Evolutionary conservation across 768 basidiomycete species (phyloP).

Genomic region (Baorangia bicolor): DNA sequence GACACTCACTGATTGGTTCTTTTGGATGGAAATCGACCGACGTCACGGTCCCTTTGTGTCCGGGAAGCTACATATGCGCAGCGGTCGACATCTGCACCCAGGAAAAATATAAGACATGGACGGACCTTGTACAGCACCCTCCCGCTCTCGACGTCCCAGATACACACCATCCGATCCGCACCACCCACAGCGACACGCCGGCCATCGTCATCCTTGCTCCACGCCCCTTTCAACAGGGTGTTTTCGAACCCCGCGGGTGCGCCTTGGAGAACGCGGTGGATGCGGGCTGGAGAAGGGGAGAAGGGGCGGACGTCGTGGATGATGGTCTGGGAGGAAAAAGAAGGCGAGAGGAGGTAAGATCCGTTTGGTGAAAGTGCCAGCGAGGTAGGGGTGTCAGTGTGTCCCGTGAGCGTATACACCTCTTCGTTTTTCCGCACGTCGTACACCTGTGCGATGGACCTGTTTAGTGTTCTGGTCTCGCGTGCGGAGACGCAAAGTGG

Average conservation of each 20-base stretch:
- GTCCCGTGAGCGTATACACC: slow-evolving; percentile 78
- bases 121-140: slow-evolving; percentile 76
- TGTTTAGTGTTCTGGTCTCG: not conserved
- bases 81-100: not conserved
- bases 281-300: slow-evolving; percentile 75
- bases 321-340: slow-evolving; percentile 84
- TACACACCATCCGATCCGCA: slow-evolving; percentile 82
- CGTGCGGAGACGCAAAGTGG: not conserved
- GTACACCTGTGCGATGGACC: slow-evolving; percentile 58
- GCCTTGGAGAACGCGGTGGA: slow-evolving; percentile 78
- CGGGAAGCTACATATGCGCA: slow-evolving; percentile 64
- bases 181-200: slow-evolving; percentile 84
- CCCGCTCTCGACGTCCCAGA: slow-evolving; percentile 83
- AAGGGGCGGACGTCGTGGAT: slow-evolving; percentile 95
- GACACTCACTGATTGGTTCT: slow-evolving; percentile 83
- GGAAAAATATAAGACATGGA: slow-evolving; percentile 3
- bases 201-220: slow-evolving; percentile 86
- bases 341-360: slow-evolving; percentile 83
- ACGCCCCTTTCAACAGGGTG: slow-evolving; percentile 76
- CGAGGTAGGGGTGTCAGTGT: slow-evolving; percentile 91
- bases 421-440: slow-evolving; percentile 85
- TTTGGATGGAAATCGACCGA: slow-evolving; percentile 96
- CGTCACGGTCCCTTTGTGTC: slow-evolving; percentile 95
- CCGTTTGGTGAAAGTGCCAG: slow-evolving; percentile 90
- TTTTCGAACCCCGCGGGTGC: slow-evolving; percentile 95